Base-by-base conservation (phyloP, 1,284 basidiomycete genomes). In the Cutaneotrichosporon dermatis region DNA sequence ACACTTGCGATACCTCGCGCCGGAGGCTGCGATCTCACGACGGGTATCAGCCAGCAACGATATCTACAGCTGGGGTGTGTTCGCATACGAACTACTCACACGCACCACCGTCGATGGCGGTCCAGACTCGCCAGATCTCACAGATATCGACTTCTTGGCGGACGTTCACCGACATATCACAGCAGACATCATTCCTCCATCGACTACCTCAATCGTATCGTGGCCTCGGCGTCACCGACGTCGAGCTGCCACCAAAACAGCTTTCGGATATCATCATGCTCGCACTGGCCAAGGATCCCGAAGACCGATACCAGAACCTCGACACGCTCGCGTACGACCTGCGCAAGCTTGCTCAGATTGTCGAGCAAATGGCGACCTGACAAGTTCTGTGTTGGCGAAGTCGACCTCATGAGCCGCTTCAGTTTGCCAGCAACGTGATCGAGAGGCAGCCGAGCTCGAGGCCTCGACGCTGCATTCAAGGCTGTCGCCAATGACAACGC, bases 21-120 rank as follows among this genome's bases (percentile, higher is more conserved):
- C 75, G 0, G 72, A 72, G 56, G 64, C 67, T 4, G 66, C 64
- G 12, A 61, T 61, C 34, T 66, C 60, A n/a, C 63, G 62, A 16
- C 61, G 61, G 36, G 57, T 69, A 5, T 61, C 67, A 8, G 51
- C 48, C 25, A 50, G 65, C 6, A 67, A 67, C 36, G 74, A 76
- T 52, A 66, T 76, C n/a, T 77, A 70, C 56, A 64, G 68, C 13
- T 74, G 74, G 60, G 75, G 72, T 2, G 70, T 73, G 4, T 49
- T 71, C 8, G 72, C 70, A 4, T 75, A 72, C 57, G 73, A 76
- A 54, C 58, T 74, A 33, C 37, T 77, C 4, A 71, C 70, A 0
- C 68, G 70, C 2, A 56, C 54, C n/a, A 66, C 68, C 1, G 69
- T 71, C 13, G 71, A 73, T 15, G 69, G 69, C 6, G 58, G 64